These are phyloP conservation scores for Lactarius deliciosus DNA, from an alignment of 768 basidiomycete species.

Conservation along the genomic window DNA sequence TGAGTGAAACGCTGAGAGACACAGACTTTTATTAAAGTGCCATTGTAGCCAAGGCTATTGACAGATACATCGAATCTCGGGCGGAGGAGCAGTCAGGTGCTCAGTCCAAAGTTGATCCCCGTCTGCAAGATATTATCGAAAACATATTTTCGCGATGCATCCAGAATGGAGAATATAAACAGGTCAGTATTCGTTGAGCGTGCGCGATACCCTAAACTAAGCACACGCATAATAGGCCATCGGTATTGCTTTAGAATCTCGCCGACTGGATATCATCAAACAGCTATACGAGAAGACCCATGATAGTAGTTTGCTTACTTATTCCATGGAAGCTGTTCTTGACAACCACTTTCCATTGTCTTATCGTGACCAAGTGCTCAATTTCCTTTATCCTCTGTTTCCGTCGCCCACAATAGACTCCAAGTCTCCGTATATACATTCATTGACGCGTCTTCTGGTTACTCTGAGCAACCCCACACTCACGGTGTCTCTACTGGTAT, in stretches of 20 bases:
- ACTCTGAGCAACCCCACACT: constrained; percentile 81
- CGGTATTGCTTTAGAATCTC: constrained; percentile 92
- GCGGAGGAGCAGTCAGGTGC: constrained; percentile 49
- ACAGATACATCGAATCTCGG: constrained; percentile 81
- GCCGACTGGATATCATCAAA: constrained; percentile 82
- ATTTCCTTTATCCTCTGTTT: constrained; percentile 84
- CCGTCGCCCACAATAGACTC: constrained; percentile 68
- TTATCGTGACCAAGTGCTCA: constrained; percentile 79
- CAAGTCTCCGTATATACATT: constrained; percentile 72
- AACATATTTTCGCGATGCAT: constrained; percentile 85
- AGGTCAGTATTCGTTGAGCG: constrained; percentile 48
- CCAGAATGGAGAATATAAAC: constrained; percentile 85
- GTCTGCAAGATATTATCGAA: constrained; percentile 83
- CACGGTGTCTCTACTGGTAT: constrained; percentile 69
- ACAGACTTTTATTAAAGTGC: constrained; percentile 1
- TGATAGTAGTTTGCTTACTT: constrained; percentile 80
- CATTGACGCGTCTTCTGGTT: constrained; percentile 86
- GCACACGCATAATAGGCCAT: constrained; percentile 61
- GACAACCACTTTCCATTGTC: constrained; percentile 86
- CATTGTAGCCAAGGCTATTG: constrained; percentile 85
- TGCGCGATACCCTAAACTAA: constrained; percentile 10
- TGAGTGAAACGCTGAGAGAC: constrained; percentile 45
- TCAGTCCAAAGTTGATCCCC: constrained; percentile 69
- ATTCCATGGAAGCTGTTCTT: constrained; percentile 89
- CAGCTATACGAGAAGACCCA: constrained; percentile 69